These are phyloP conservation scores for Kalmusia sp. DNA, from an alignment of 2,329 filamentous ascomycete species.

Conservation along the genomic window DNA sequence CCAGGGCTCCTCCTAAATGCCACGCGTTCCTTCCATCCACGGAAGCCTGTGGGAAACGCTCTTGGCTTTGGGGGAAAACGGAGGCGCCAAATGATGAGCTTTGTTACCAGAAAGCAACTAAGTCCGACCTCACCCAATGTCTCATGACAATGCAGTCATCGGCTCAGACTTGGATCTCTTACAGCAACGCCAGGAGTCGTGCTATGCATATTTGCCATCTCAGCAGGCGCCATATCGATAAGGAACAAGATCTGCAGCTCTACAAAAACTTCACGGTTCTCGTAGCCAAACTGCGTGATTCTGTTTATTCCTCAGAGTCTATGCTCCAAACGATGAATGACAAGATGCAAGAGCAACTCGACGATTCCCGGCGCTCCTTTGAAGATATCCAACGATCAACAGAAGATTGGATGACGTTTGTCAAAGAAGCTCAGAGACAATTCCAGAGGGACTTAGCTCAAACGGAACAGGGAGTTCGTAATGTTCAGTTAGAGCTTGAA, in stretches of 20 bases:
- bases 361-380: background rate
- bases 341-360: background rate
- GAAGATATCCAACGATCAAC: background rate
- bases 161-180: slow-evolving; percentile 69
- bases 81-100: slow-evolving; percentile 24
- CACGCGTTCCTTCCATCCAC: slow-evolving; percentile 54
- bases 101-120: slow-evolving; percentile 44
- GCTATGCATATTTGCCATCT: slow-evolving; percentile 69
- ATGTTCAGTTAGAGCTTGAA: slow-evolving; percentile 2
- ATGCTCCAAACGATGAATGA: slow-evolving; percentile 4
- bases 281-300: slow-evolving; percentile 10
- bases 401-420: background rate
- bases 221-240: slow-evolving; percentile 64
- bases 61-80: slow-evolving; percentile 29
- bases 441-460: background rate
- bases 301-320: background rate
- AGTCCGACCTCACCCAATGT: slow-evolving; percentile 56
- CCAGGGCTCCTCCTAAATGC: slow-evolving; percentile 60
- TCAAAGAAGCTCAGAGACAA: background rate
- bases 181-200: slow-evolving; percentile 67
- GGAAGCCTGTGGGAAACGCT: slow-evolving; percentile 34
- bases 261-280: slow-evolving; percentile 43
- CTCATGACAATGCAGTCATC: slow-evolving; percentile 60
- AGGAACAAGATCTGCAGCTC: slow-evolving; percentile 50
- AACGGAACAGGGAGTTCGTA: background rate